Percentiles rank a stretch among this genome's conserved stretches.
phyloP scores from a whole-genome alignment of 116 monocot genomes.

The Trichopus zeylanicus region DNA sequence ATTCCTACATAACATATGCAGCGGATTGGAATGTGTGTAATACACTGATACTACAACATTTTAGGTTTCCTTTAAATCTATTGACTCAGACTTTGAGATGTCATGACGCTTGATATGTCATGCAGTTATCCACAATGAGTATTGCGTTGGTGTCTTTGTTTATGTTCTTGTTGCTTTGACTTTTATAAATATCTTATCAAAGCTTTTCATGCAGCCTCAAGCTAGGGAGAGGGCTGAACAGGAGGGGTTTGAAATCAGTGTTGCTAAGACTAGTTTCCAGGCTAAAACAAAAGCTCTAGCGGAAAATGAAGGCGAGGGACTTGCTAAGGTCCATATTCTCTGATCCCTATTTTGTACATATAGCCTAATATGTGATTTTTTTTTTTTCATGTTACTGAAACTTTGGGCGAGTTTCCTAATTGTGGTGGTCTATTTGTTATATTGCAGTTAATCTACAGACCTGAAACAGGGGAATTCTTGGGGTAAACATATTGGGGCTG shows the following conservation, averaged over 20 bases:
- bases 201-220: constrained; percentile 66
- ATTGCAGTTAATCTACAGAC: constrained; percentile 88
- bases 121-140: neutral
- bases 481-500: constrained; percentile 91
- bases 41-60: neutral
- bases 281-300: constrained; percentile 97
- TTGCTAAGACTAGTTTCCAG: constrained; percentile 93
- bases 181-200: neutral
- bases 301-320: constrained; percentile 98
- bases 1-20: neutral
- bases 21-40: neutral
- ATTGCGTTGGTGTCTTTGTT: neutral
- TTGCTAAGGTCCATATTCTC: constrained; percentile 62
- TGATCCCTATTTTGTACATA: too few species aligned
- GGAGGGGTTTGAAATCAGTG: constrained; percentile 74
- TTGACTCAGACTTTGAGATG: neutral
- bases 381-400: too few species aligned
- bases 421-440: constrained; percentile 1
- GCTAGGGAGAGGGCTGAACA: constrained; percentile 82
- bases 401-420: neutral
- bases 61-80: neutral
- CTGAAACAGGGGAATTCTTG: constrained; percentile 96
- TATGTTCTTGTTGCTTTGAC: neutral
- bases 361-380: neutral
- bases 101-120: neutral